These are phyloP conservation scores for Rhizopus arrhizus DNA, from an alignment of 371 early-diverging fungal species.

Conservation along the genomic window DNA sequence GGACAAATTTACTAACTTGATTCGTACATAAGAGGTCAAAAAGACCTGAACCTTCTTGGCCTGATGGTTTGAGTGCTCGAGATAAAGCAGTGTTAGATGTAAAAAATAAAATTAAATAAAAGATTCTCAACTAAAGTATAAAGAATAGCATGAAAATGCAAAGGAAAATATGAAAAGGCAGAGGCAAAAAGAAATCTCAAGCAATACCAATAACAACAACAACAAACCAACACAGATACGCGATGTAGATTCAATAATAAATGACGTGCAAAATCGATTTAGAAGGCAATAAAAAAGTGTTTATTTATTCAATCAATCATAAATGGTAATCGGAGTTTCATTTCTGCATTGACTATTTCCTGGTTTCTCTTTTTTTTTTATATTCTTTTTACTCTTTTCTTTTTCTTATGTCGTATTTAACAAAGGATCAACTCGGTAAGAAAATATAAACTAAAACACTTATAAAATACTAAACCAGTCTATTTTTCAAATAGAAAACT, in stretches of 20 bases:
- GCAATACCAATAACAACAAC: not conserved
- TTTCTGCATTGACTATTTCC: constrained; percentile 7
- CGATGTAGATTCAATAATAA: constrained; percentile 11
- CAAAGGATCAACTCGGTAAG: constrained; percentile 31
- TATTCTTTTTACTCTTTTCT: not conserved
- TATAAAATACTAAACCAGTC: not conserved
- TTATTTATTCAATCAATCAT: too few species aligned
- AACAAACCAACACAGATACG: constrained; percentile 4
- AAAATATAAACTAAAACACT: not conserved
- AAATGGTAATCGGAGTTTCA: not conserved
- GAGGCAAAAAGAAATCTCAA: constrained; percentile 19
- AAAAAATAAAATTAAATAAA: not conserved
- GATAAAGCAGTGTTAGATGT: constrained; percentile 24
- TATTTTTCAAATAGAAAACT: constrained; percentile 12
- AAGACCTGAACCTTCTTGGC: not conserved
- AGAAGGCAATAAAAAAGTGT: too few species aligned
- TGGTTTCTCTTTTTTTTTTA: constrained; percentile 5
- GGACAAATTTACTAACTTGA: not conserved
- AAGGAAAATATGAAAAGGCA: constrained; percentile 13
- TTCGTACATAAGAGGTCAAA: constrained; percentile 14
- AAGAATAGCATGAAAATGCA: constrained; percentile 21
- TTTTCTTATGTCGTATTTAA: constrained; percentile 21
- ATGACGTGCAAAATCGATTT: constrained; percentile 9
- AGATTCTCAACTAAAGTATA: not conserved
- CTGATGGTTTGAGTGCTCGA: constrained; percentile 21